phyloP scores from a whole-genome alignment of 371 early-diverging fungal species.

The Thermomucor indicae-seudaticae region DNA sequence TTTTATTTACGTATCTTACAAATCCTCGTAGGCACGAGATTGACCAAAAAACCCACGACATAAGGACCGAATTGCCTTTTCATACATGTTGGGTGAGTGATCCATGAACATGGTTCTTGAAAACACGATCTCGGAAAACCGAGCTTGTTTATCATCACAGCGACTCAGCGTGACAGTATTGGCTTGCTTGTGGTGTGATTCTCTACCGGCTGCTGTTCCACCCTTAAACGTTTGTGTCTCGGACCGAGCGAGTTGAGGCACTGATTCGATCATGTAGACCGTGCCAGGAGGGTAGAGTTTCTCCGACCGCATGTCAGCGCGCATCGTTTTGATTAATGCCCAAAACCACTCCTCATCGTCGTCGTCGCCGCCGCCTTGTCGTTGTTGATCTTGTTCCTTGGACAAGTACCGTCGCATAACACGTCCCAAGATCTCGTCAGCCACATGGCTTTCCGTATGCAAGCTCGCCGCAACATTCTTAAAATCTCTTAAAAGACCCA shows the following conservation, averaged over 20 bases:
- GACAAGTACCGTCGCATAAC: slow-evolving; percentile 45
- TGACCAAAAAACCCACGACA: slow-evolving; percentile 28
- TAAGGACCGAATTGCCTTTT: slow-evolving; percentile 32
- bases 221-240: slow-evolving; percentile 5
- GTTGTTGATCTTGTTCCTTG: slow-evolving; percentile 17
- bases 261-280: slow-evolving; percentile 59
- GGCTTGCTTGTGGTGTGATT: slow-evolving; percentile 22
- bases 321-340: slow-evolving; percentile 75
- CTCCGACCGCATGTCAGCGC: slow-evolving; percentile 75
- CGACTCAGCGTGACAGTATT: slow-evolving; percentile 50
- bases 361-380: slow-evolving; percentile 20
- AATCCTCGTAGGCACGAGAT: slow-evolving; percentile 5
- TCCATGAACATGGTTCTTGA: slow-evolving; percentile 70
- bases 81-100: slow-evolving; percentile 69
- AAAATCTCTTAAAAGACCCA: slow-evolving; percentile 72
- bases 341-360: slow-evolving; percentile 75
- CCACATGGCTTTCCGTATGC: slow-evolving; percentile 57
- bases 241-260: slow-evolving; percentile 24
- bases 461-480: slow-evolving; percentile 69
- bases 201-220: slow-evolving; percentile 1
- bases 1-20: slow-evolving; percentile 4
- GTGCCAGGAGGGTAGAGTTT: slow-evolving; percentile 79
- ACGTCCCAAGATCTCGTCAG: slow-evolving; percentile 67
- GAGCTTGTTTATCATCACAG: slow-evolving; percentile 62
- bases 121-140: slow-evolving; percentile 68